Conservation (phyloP, 305 asterid genomes). For the Fraxinus baroniana region DNA sequence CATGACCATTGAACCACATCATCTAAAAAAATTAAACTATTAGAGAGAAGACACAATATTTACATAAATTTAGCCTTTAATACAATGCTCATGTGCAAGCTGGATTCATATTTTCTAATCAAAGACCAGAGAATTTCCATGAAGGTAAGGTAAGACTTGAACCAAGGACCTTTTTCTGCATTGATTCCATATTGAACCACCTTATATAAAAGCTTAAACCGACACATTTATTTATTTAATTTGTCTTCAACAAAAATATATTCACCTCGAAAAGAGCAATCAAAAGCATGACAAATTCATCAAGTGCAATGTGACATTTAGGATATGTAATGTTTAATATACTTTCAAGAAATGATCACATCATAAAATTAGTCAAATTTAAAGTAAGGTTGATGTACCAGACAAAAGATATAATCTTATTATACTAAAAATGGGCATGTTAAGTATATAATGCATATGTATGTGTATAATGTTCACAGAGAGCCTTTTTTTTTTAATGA, state of each 20-base stretch:
- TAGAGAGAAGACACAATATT: not conserved
- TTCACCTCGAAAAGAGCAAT: not conserved
- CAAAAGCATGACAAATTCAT: not conserved
- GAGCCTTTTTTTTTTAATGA: not conserved
- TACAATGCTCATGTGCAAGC: not conserved
- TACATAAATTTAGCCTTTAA: not conserved
- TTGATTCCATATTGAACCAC: not conserved
- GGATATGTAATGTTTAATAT: not conserved
- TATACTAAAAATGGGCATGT: not conserved
- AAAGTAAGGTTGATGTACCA: not conserved
- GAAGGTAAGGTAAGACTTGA: not conserved
- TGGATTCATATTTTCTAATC: not conserved
- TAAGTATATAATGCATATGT: not conserved
- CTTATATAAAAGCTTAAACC: not conserved
- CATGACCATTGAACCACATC: not conserved
- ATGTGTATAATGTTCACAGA: not conserved
- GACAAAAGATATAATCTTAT: not conserved
- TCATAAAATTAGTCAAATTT: not conserved
- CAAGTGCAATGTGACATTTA: not conserved
- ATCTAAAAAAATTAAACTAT: not conserved
- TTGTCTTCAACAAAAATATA: not conserved
- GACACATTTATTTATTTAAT: not conserved
- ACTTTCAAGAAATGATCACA: not conserved
- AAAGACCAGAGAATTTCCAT: not conserved
- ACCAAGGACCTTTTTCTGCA: not conserved